Percentiles rank a stretch among this genome's conserved stretches.
Conservation (phyloP, 2,329 filamentous ascomycete species). For the Xylariaceae sp. region DNA sequence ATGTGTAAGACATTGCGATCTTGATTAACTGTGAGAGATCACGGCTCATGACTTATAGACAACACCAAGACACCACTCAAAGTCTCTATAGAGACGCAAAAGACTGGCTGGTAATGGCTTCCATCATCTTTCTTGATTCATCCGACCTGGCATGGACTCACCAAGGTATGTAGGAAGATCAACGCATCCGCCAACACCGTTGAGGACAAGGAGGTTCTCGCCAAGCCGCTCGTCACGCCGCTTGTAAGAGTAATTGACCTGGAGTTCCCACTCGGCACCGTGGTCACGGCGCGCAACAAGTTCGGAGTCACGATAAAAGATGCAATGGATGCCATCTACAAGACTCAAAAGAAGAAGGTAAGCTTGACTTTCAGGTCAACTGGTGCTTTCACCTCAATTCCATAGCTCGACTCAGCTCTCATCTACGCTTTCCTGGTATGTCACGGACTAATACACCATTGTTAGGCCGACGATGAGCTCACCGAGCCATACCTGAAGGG, state of each 20-base stretch:
- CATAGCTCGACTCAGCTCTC: neutral
- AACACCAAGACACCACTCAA: constrained; percentile 65
- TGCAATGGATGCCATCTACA: constrained; percentile 89
- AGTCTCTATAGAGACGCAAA: constrained; percentile 77
- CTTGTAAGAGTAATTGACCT: constrained; percentile 92
- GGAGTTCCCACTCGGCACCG: constrained; percentile 80
- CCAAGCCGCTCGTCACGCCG: constrained; percentile 72
- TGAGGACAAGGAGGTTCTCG: constrained; percentile 79
- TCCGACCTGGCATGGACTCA: constrained; percentile 12
- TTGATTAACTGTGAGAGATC: neutral
- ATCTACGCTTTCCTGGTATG: neutral
- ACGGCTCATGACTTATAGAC: constrained; percentile 48
- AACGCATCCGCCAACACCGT: constrained; percentile 75
- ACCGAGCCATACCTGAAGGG: constrained; percentile 82
- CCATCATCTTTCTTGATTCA: neutral
- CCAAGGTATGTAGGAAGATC: constrained; percentile 64
- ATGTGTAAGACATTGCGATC: constrained; percentile 58
- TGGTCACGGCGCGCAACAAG: constrained; percentile 83
- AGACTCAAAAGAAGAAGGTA: constrained; percentile 95
- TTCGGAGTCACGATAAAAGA: constrained; percentile 98
- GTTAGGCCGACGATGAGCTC: constrained; percentile 83
- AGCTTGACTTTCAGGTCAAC: constrained; percentile 25
- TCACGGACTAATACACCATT: constrained; percentile 3
- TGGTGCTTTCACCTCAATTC: neutral
- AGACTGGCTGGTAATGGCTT: constrained; percentile 71